Evolutionary conservation across 192 early-diverging fungal species (phyloP), one percentile per base, ranked within the genome.

Genomic region (Spinellus fusiger): DNA sequence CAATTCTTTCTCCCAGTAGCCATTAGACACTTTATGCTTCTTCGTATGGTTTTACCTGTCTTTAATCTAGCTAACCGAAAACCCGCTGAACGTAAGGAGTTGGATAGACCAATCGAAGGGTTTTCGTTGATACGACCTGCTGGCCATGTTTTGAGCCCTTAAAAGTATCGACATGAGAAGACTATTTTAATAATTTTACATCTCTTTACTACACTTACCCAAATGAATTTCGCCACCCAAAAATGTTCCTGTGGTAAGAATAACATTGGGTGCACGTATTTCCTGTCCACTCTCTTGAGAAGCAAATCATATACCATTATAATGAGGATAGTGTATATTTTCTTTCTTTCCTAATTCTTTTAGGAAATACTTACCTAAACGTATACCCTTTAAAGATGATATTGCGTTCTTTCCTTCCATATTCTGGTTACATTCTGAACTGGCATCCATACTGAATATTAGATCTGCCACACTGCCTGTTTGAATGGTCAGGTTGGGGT

Each of bases 241-340:
- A 61, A 92, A 92, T 16, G 89, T 92, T 31, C 90, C 90, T 4
- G 90, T 92, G 5, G 88, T 89, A 26, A 92, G 86, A 2, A 92
- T 73, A 1, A 92, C 84, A 44, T 83, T 86, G n/a, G 79, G 75
- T 4, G 88, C 74, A 44, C 74, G 75, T 27, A 92, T 84, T 3
- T 79, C 69, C 40, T 89, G 83, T 16, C 87, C 85, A 26, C 73
- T 71, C 34, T 82, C 83, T 84, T 61, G 2, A 44, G 26, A n/a
- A 29, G 16, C 3, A 16, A 33, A 46, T 37, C 66, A 12, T 47
- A 46, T 18, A 46, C 15, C 3, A 46, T 46, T 18, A 5, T 38
- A 6, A 55, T 33, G 35, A n/a, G n/a, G 6, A 34, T 8, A 7
- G 22, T n/a, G n/a, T 55, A 15, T n/a, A 3, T 34, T 32, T 34